Base-by-base conservation (phyloP, 31 red algal genomes). In the Odonthalia washingtoniensis region DNA sequence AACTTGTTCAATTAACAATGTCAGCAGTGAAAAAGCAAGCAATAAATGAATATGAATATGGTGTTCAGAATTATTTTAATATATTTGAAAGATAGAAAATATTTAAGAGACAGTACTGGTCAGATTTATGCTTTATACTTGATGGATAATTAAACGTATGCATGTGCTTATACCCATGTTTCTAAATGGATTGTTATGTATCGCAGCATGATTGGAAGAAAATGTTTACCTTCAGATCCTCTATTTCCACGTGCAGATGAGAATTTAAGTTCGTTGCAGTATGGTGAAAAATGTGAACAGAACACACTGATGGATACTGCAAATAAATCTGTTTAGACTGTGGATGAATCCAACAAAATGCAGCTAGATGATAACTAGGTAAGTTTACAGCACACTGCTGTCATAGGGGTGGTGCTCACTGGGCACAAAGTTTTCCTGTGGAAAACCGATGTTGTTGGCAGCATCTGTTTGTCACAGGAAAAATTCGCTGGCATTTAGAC, bases 1-100 rank as follows among this genome's bases (percentile, higher is more conserved):
- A 60, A 60, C 42, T 63, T 9, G 76, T 80, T n/a, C 42, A 80
- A 24, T 24, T 80, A 32, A 80, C 5, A 4, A 9, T 43, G 39
- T 38, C 31, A 45, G 34, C 28, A 57, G 40, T 27, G 5, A 52
- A 60, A 18, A 46, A 30, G 76, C 32, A 43, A 31, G 40, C 4
- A 45, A 33, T 21, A 21, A 80, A 80, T 27, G 41, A 80, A 0
- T 18, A 60, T 34, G 45, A 44, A 6, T n/a, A 57, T 31, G 26
- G 6, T 46, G 46, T 62, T 80, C 14, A n/a, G n/a, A n/a, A n/a
- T n/a, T n/a, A n/a, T 80, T 61, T 0, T 30, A 12, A 44, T 80
- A 27, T 30, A 16, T 26, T 12, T 80, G 26, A 60, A 80, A 6
- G 76, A 27, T 16, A 0, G 76, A 26, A 80, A 80, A 14, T 80